These are phyloP conservation scores for Pneumocystis wakefieldiae DNA, from an alignment of 1,139 yeast genomes.

Conservation along the genomic window DNA sequence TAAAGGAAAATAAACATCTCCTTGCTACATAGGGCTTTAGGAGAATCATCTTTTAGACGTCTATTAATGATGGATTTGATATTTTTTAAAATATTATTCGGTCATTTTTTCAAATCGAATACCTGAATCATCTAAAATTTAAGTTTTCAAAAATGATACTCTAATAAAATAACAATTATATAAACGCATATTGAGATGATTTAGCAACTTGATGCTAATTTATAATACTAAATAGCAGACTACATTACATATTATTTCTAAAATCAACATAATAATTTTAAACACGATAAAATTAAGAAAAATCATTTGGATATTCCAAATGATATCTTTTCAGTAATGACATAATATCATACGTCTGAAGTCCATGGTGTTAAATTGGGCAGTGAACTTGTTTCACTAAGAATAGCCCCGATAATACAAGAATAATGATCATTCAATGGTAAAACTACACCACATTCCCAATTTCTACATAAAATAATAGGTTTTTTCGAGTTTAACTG, in stretches of 20 bases:
- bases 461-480: constrained; percentile 13
- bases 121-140: too few relatives aligned
- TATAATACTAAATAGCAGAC: too few relatives aligned
- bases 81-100: not conserved
- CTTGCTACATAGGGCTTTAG: not conserved
- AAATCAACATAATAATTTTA: too few relatives aligned
- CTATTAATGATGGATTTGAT: not conserved
- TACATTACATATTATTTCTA: too few relatives aligned
- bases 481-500: constrained; percentile 7
- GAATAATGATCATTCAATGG: constrained; percentile 1
- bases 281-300: too few relatives aligned
- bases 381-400: not conserved
- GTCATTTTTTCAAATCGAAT: too few relatives aligned
- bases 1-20: not conserved
- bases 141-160: too few relatives aligned
- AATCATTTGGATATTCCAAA: too few relatives aligned
- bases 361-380: not conserved
- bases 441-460: constrained; percentile 17
- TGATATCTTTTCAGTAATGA: not conserved
- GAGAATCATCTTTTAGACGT: not conserved
- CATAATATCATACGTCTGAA: not conserved
- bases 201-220: too few relatives aligned
- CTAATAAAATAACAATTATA: too few relatives aligned
- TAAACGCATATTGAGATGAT: too few relatives aligned
- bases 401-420: not conserved